phyloP scores from a whole-genome alignment of 768 basidiomycete species.

The Lentinula edodes region DNA sequence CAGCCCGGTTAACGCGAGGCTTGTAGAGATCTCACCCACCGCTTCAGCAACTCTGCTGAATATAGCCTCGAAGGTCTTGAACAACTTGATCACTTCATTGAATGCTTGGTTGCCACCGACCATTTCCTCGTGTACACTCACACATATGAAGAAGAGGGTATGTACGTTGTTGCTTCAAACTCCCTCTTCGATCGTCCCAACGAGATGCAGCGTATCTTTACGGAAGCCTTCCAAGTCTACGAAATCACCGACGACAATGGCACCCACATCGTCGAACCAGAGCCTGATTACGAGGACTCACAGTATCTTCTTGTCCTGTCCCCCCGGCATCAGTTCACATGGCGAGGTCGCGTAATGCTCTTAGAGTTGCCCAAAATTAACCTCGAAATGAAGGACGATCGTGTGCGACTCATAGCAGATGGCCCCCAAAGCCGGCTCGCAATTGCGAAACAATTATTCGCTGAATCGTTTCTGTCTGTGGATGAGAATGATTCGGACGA shows the following conservation, averaged over 20 bases:
- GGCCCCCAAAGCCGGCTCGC: slow-evolving; percentile 75
- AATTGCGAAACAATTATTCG: slow-evolving; percentile 73
- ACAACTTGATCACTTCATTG: slow-evolving; percentile 74
- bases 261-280: slow-evolving; percentile 27
- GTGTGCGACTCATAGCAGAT: slow-evolving; percentile 90
- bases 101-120: slow-evolving; percentile 72
- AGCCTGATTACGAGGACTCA: slow-evolving; percentile 46
- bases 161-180: slow-evolving; percentile 82
- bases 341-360: slow-evolving; percentile 86
- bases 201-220: slow-evolving; percentile 71
- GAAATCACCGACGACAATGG: slow-evolving; percentile 55
- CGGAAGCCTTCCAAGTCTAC: slow-evolving; percentile 79
- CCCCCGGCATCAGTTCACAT: slow-evolving; percentile 80
- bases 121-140: slow-evolving; percentile 94
- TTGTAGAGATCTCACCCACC: slow-evolving; percentile 64
- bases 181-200: slow-evolving; percentile 73
- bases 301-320: slow-evolving; percentile 85
- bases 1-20: slow-evolving; percentile 1
- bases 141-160: slow-evolving; percentile 80
- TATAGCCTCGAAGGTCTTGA: slow-evolving; percentile 80
- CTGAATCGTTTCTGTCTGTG: slow-evolving; percentile 52
- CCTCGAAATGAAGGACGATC: slow-evolving; percentile 78
- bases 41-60: slow-evolving; percentile 92
- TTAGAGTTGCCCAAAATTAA: slow-evolving; percentile 71
- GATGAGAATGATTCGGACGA: slow-evolving; percentile 55